These are phyloP conservation scores for Aegilops bicornis DNA, from an alignment of 176 grass and related monocot species.

Conservation along the genomic window DNA sequence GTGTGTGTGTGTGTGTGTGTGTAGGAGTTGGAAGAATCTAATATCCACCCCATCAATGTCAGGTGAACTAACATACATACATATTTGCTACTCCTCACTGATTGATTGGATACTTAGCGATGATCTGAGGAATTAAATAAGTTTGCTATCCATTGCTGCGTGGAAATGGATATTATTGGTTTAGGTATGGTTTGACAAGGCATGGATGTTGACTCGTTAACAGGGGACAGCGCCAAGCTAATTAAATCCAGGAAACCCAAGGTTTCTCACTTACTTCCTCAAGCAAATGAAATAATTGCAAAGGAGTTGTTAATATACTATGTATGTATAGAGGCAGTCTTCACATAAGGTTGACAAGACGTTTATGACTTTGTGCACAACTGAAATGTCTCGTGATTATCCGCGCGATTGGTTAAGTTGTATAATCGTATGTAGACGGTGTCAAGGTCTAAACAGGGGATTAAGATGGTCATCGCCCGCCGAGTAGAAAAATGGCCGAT, in stretches of 20 bases:
- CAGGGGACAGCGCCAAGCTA: constrained; percentile 29
- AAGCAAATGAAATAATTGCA: background rate
- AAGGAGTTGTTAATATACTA: background rate
- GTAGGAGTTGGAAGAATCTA: background rate
- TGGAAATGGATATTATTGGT: constrained; percentile 42
- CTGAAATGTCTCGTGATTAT: background rate
- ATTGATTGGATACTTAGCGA: constrained; percentile 37
- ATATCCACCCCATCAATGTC: constrained; percentile 26
- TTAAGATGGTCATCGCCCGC: background rate
- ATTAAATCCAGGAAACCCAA: constrained; percentile 27
- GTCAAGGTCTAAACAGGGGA: constrained; percentile 21
- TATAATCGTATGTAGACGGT: background rate
- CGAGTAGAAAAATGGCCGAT: background rate
- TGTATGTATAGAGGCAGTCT: background rate
- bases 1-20: too few relatives aligned
- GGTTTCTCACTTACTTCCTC: constrained; percentile 5
- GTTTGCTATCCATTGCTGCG: constrained; percentile 5
- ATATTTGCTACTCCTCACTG: background rate
- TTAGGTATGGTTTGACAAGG: constrained; percentile 59
- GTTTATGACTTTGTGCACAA: background rate
- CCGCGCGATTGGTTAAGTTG: background rate
- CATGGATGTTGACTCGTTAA: constrained; percentile 65
- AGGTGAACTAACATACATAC: constrained; percentile 7
- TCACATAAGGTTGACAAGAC: background rate
- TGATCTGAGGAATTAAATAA: constrained; percentile 20